Conservation (phyloP, 2,329 filamentous ascomycete species). For the Colletotrichum australisinense region DNA sequence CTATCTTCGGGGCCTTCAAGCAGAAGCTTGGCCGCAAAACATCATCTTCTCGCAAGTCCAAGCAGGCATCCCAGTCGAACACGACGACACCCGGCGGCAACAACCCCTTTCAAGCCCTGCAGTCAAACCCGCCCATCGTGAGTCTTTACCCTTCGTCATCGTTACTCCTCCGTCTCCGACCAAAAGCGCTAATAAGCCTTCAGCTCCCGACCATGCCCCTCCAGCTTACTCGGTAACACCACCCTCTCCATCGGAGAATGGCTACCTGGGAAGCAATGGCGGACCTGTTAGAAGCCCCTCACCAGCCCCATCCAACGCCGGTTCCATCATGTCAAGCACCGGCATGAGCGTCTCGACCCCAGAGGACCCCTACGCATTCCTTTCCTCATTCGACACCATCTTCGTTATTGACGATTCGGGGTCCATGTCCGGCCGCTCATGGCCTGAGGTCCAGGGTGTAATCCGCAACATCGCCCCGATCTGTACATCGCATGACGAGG, state of each 20-base stretch:
- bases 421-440: slow-evolving; percentile 83
- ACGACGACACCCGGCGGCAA: slow-evolving; percentile 25
- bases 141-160: slow-evolving; percentile 18
- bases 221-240: slow-evolving; percentile 46
- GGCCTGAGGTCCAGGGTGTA: slow-evolving; percentile 79
- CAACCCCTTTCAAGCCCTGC: slow-evolving; percentile 36
- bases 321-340: slow-evolving; percentile 30
- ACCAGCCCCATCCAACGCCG: slow-evolving; percentile 38
- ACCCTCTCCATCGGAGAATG: slow-evolving; percentile 2
- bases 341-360: slow-evolving; percentile 48
- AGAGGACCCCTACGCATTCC: slow-evolving; percentile 81
- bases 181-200: not conserved
- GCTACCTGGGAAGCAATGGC: slow-evolving; percentile 21
- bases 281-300: slow-evolving; percentile 27
- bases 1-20: slow-evolving; percentile 47
- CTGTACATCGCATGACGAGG: slow-evolving; percentile 80
- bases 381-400: slow-evolving; percentile 84
- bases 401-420: slow-evolving; percentile 94
- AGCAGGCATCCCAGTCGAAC: slow-evolving; percentile 21
- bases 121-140: slow-evolving; percentile 33
- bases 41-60: slow-evolving; percentile 22
- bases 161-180: not conserved
- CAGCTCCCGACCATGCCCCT: slow-evolving; percentile 44
- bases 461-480: slow-evolving; percentile 82
- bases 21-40: slow-evolving; percentile 47